Conservation (phyloP, 768 basidiomycete species). For the Termitomyces sp. region DNA sequence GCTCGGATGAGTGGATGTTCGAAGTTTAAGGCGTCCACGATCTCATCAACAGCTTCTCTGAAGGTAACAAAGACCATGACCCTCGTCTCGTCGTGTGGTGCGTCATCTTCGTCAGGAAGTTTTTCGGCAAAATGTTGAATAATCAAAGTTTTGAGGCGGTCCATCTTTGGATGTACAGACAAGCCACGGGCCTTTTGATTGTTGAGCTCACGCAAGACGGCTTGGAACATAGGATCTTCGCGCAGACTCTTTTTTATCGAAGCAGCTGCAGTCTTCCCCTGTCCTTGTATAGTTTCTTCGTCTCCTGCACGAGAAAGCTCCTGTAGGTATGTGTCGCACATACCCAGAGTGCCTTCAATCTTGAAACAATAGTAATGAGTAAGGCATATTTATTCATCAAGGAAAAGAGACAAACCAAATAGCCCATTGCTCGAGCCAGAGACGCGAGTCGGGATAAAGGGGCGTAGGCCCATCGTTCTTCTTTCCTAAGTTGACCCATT, state of each 20-base stretch:
- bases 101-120: slow-evolving; percentile 37
- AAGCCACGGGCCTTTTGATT: slow-evolving; percentile 52
- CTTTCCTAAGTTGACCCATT: slow-evolving; percentile 31
- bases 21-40: slow-evolving; percentile 74
- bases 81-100: slow-evolving; percentile 45
- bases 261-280: slow-evolving; percentile 34
- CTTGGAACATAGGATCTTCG: slow-evolving; percentile 58
- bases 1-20: slow-evolving; percentile 79
- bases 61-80: slow-evolving; percentile 96
- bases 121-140: slow-evolving; percentile 74
- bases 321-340: slow-evolving; percentile 69
- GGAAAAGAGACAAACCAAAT: slow-evolving; percentile 57
- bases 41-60: slow-evolving; percentile 87
- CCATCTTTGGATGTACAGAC: slow-evolving; percentile 88
- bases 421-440: slow-evolving; percentile 82
- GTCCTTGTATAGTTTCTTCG: slow-evolving; percentile 23
- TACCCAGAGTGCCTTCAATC: slow-evolving; percentile 79
- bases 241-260: slow-evolving; percentile 42
- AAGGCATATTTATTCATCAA: background rate
- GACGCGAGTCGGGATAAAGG: slow-evolving; percentile 48
- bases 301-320: slow-evolving; percentile 40
- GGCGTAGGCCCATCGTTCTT: slow-evolving; percentile 47
- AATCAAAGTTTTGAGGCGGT: slow-evolving; percentile 68
- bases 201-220: slow-evolving; percentile 66
- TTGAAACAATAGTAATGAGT: slow-evolving; percentile 24